phyloP scores from a whole-genome alignment of 2,329 filamentous ascomycete species.

The Cladosporium oxysporum region DNA sequence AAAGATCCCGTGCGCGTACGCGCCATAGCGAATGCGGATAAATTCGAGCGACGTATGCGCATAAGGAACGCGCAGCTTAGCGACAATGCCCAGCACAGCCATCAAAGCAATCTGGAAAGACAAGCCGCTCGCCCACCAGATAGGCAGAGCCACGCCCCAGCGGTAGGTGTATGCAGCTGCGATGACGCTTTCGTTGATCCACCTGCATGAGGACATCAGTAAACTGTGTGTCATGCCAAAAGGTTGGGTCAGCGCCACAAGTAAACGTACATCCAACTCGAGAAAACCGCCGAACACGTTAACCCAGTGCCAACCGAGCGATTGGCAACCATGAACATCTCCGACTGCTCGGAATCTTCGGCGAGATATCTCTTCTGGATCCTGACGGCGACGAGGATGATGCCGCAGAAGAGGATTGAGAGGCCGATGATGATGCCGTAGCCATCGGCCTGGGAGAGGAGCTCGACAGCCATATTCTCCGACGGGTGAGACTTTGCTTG shows the following conservation, averaged over 20 bases:
- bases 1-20: constrained; percentile 30
- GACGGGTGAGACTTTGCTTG: neutral
- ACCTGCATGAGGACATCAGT: constrained; percentile 29
- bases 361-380: constrained; percentile 47
- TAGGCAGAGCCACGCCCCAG: constrained; percentile 31
- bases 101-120: constrained; percentile 54
- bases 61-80: constrained; percentile 53
- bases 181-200: constrained; percentile 48
- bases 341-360: constrained; percentile 48
- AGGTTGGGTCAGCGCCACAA: neutral
- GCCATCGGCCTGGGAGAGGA: constrained; percentile 40
- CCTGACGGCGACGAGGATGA: constrained; percentile 50
- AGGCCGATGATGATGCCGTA: constrained; percentile 55
- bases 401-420: constrained; percentile 49
- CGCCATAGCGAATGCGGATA: constrained; percentile 43
- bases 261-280: constrained; percentile 32
- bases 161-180: constrained; percentile 40
- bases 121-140: constrained; percentile 42
- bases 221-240: neutral
- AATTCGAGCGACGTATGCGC: constrained; percentile 56
- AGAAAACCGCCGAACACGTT: constrained; percentile 38
- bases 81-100: constrained; percentile 51
- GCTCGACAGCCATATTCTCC: constrained; percentile 27
- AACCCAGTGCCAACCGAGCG: constrained; percentile 32
- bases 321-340: constrained; percentile 47